Evolutionary conservation across 2,329 filamentous ascomycete genomes (phyloP).

Genomic region (Phialophora tarda): DNA sequence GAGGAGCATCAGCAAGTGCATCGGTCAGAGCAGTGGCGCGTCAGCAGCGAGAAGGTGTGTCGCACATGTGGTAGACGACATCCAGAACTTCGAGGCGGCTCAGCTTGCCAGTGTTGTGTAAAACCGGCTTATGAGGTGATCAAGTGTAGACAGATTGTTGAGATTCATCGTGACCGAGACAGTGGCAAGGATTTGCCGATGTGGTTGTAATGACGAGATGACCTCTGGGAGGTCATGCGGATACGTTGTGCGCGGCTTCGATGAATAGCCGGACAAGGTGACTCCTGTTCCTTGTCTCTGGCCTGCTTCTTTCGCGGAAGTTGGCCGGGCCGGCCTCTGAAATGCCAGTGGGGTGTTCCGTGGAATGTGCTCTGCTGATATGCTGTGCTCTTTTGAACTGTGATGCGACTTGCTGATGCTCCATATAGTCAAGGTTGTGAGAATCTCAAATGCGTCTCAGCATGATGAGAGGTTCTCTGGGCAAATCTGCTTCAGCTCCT

Average conservation of each 20-base stretch:
- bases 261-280: not conserved
- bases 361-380: constrained; percentile 15
- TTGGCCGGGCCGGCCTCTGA: not conserved
- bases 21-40: constrained; percentile 29
- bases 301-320: not conserved
- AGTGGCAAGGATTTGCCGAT: not conserved
- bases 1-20: constrained; percentile 34
- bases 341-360: not conserved
- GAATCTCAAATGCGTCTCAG: constrained; percentile 32
- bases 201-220: not conserved
- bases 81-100: not conserved
- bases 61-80: not conserved
- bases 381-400: constrained; percentile 20
- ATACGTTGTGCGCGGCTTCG: not conserved
- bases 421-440: constrained; percentile 24
- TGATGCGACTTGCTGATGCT: constrained; percentile 34
- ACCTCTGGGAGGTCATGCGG: not conserved
- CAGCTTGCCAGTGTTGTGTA: not conserved
- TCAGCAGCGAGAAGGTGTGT: constrained; percentile 9
- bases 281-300: not conserved
- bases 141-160: not conserved
- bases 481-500: constrained; percentile 31
- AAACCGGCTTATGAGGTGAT: not conserved
- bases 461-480: constrained; percentile 29
- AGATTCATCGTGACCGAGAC: not conserved